Conservation (phyloP, 495 filamentous ascomycete species). For the Aspergillus nanangensis region DNA sequence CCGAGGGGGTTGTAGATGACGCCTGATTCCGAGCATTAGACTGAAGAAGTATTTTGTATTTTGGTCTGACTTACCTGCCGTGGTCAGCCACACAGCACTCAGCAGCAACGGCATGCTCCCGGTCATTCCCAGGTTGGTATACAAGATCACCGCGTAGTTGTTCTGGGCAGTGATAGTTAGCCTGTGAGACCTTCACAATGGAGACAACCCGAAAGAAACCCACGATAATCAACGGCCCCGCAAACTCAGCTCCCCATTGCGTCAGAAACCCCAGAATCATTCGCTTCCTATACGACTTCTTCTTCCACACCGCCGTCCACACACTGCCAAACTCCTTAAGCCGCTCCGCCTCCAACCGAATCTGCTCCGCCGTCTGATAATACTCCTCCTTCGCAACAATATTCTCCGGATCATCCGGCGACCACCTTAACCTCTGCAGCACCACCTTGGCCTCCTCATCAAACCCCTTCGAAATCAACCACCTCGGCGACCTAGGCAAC, state of each 20-base stretch:
- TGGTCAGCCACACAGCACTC: conserved; percentile 43
- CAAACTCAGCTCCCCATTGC: conserved; percentile 36
- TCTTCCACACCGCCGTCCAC: conserved; percentile 34
- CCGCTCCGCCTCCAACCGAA: conserved; percentile 29
- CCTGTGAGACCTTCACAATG: neutral
- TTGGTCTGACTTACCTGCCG: conserved; percentile 23
- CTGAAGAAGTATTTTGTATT: neutral
- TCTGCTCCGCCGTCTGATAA: conserved; percentile 35
- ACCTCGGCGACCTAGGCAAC: conserved; percentile 42
- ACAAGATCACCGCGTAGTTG: conserved; percentile 49
- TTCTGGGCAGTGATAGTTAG: conserved; percentile 19
- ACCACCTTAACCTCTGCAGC: conserved; percentile 25
- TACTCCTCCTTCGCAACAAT: conserved; percentile 33
- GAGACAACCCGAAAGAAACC: conserved; percentile 7
- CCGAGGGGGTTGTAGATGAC: conserved; percentile 44
- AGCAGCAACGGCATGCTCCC: conserved; percentile 44
- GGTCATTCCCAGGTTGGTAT: conserved; percentile 39
- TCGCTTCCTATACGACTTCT: conserved; percentile 38
- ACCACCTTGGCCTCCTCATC: conserved; percentile 31
- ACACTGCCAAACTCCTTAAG: conserved; percentile 21
- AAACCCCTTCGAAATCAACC: conserved; percentile 39
- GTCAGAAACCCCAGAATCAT: conserved; percentile 38
- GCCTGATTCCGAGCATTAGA: conserved; percentile 16
- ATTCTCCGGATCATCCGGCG: conserved; percentile 28
- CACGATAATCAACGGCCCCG: conserved; percentile 34